These are phyloP conservation scores for Cercophora sp. DNA, from an alignment of 495 filamentous ascomycete species.

Conservation along the genomic window DNA sequence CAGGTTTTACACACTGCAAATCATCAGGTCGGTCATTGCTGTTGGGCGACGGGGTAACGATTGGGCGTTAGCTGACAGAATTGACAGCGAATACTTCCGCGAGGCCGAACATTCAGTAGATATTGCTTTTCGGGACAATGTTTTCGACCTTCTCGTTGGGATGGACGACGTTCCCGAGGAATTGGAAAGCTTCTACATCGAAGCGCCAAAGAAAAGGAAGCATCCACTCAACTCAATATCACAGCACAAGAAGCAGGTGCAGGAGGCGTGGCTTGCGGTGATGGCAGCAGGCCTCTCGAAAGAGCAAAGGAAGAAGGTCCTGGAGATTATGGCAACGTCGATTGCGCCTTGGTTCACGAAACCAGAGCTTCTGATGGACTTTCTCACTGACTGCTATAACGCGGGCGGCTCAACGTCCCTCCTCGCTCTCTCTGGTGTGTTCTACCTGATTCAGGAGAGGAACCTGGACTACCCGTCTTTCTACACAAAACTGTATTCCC, in stretches of 20 bases:
- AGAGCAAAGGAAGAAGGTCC: constrained; percentile 73
- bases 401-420: constrained; percentile 79
- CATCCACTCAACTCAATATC: constrained; percentile 51
- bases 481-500: constrained; percentile 87
- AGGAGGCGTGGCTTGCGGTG: constrained; percentile 79
- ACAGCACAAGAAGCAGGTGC: constrained; percentile 67
- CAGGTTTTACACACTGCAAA: constrained; percentile 71
- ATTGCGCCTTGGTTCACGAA: constrained; percentile 86
- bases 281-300: constrained; percentile 62
- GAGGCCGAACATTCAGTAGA: no score
- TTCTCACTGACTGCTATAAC: constrained; percentile 88
- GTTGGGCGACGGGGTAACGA: no score
- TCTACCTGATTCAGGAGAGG: constrained; percentile 86
- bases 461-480: constrained; percentile 97
- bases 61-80: no score
- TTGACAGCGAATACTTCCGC: constrained; percentile 13
- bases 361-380: constrained; percentile 92
- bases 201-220: constrained; percentile 47
- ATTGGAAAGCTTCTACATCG: constrained; percentile 62
- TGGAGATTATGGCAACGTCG: constrained; percentile 65
- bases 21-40: constrained; percentile 61
- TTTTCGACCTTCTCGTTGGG: constrained; percentile 60
- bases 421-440: constrained; percentile 86
- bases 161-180: constrained; percentile 65
- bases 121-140: constrained; percentile 39